Evolutionary conservation across 371 early-diverging fungal genomes (phyloP).

Genomic region (Apophysomyces elegans): DNA sequence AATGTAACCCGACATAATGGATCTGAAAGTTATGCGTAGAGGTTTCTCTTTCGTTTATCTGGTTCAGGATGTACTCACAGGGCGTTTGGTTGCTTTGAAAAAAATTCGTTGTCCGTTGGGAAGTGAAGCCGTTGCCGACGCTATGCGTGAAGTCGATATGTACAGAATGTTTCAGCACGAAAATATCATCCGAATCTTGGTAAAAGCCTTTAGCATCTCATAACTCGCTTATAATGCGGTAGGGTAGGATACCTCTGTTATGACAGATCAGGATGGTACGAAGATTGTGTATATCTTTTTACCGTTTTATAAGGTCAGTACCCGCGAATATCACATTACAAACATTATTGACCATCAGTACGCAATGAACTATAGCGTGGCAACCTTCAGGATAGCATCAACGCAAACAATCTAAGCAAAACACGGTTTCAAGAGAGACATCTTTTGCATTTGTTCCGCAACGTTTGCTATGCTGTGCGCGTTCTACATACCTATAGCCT

Average conservation of each 20-base stretch:
- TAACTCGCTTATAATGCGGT: background rate
- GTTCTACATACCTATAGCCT: slow-evolving; percentile 62
- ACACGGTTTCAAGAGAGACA: slow-evolving; percentile 60
- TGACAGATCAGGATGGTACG: slow-evolving; percentile 58
- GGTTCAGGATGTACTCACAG: slow-evolving; percentile 56
- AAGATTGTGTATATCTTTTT: slow-evolving; percentile 67
- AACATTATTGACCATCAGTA: background rate
- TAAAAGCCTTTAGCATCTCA: slow-evolving; percentile 24
- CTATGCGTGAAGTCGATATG: slow-evolving; percentile 73
- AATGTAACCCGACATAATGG: background rate
- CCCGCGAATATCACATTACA: background rate
- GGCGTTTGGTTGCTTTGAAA: slow-evolving; percentile 64
- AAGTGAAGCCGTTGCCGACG: slow-evolving; percentile 59
- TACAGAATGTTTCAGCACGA: slow-evolving; percentile 65
- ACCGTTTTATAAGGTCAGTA: slow-evolving; percentile 61
- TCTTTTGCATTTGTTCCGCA: slow-evolving; percentile 62
- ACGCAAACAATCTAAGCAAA: slow-evolving; percentile 56
- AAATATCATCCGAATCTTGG: slow-evolving; percentile 70
- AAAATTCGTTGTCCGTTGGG: slow-evolving; percentile 69
- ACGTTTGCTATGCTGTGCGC: slow-evolving; percentile 64
- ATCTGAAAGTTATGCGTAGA: slow-evolving; percentile 33
- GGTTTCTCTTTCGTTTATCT: slow-evolving; percentile 78
- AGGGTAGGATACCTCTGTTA: slow-evolving; percentile 57
- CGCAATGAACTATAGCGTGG: slow-evolving; percentile 38
- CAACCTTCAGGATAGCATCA: slow-evolving; percentile 63